phyloP scores from a whole-genome alignment of 768 basidiomycete species.

The Lactarius sp. region DNA sequence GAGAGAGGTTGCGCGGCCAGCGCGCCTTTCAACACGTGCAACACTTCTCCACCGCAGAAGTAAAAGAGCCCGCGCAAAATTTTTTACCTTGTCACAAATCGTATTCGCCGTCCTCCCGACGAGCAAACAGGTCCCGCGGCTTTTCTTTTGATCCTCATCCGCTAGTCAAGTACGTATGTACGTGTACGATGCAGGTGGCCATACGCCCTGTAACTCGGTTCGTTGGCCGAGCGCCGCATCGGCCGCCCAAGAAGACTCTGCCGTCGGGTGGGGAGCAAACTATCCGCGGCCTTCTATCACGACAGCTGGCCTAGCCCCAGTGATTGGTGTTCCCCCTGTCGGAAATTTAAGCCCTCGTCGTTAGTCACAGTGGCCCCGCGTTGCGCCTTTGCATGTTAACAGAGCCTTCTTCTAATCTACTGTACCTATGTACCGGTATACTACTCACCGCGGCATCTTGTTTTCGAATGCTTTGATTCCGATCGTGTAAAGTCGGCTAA shows the following conservation, averaged over 20 bases:
- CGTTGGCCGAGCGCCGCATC: not conserved
- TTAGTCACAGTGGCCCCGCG: not conserved
- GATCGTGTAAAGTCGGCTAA: slow-evolving; percentile 1
- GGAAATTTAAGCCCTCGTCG: not conserved
- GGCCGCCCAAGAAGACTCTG: slow-evolving; percentile 12
- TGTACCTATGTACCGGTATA: not conserved
- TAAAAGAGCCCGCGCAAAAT: slow-evolving; percentile 2
- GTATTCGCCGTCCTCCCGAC: slow-evolving; percentile 14
- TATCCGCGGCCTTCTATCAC: not conserved
- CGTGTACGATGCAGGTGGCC: not conserved
- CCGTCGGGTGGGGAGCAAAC: not conserved
- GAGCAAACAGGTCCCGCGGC: not conserved
- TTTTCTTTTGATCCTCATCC: slow-evolving; percentile 19
- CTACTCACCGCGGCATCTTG: not conserved
- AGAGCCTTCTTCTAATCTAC: not conserved
- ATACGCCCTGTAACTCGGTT: not conserved
- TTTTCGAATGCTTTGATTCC: not conserved
- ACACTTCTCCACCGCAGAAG: slow-evolving; percentile 7
- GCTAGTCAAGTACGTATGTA: slow-evolving; percentile 1
- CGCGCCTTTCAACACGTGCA: not conserved
- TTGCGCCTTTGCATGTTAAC: not conserved
- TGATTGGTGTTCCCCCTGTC: not conserved
- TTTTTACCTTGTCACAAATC: slow-evolving; percentile 5
- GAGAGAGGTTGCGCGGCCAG: not conserved
- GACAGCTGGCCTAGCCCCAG: not conserved